phyloP scores from a whole-genome alignment of 768 basidiomycete species.

The Gymnopilus dilepis region DNA sequence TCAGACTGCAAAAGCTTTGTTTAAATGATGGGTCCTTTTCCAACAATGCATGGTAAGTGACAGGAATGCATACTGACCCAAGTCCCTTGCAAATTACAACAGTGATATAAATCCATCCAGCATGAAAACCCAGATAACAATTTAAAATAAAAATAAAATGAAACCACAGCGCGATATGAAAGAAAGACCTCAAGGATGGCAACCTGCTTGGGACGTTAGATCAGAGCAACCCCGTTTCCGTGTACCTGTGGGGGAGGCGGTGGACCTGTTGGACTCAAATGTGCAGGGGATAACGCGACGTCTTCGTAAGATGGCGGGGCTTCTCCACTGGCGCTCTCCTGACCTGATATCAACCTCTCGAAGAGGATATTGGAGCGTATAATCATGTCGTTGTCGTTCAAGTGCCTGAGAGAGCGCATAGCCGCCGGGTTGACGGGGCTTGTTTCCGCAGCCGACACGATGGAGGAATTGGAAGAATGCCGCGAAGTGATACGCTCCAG shows the following conservation, averaged over 20 bases:
- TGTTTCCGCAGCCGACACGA: constrained; percentile 41
- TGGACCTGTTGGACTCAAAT: neutral
- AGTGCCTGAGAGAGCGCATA: constrained; percentile 35
- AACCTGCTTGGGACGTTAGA: neutral
- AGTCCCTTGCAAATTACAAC: neutral
- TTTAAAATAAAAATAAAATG: neutral
- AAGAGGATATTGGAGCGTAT: constrained; percentile 59
- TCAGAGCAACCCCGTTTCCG: neutral
- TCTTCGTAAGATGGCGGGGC: constrained; percentile 79
- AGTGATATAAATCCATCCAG: neutral
- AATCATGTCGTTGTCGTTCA: constrained; percentile 37
- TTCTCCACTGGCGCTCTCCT: constrained; percentile 82
- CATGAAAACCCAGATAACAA: neutral
- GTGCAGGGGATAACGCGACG: constrained; percentile 10
- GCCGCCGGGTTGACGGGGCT: constrained; percentile 36
- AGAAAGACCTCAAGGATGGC: neutral
- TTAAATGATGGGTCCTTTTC: neutral
- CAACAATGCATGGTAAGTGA: neutral
- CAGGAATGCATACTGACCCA: neutral
- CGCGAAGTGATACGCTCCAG: constrained; percentile 38
- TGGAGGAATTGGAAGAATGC: constrained; percentile 40
- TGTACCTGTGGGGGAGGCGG: neutral
- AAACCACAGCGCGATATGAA: neutral
- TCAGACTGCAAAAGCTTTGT: neutral
- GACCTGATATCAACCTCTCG: constrained; percentile 82